These are phyloP conservation scores for Psilocybe sp. DNA, from an alignment of 768 basidiomycete genomes.

Conservation along the genomic window DNA sequence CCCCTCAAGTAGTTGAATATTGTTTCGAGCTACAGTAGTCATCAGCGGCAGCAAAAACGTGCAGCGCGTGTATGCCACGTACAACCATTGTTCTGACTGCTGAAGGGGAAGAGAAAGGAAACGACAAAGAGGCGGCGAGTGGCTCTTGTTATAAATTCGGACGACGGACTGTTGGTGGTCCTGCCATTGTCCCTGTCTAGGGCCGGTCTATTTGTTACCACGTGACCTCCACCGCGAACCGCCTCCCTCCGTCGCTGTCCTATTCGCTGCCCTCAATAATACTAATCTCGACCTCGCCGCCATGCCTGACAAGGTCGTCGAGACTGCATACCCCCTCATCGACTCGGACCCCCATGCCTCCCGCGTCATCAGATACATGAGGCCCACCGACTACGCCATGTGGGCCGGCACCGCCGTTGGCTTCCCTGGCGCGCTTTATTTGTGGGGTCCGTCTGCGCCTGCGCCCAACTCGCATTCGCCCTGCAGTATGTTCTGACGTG, in stretches of 20 bases:
- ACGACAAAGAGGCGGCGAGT: conserved; percentile 14
- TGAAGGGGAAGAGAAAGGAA: conserved; percentile 14
- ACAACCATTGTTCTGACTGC: not conserved
- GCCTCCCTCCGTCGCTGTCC: conserved; percentile 29
- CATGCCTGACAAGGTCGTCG: conserved; percentile 49
- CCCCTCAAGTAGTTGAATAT: too few species aligned
- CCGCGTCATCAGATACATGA: conserved; percentile 87
- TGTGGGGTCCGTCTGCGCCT: conserved; percentile 63
- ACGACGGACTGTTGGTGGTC: not conserved
- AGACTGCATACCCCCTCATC: conserved; percentile 84
- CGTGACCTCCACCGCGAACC: conserved; percentile 23
- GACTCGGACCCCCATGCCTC: conserved; percentile 89
- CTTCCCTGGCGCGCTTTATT: conserved; percentile 77
- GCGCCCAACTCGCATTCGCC: not conserved
- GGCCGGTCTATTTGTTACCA: conserved; percentile 28
- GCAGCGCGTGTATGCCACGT: too few species aligned
- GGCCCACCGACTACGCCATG: conserved; percentile 80
- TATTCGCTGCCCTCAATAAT: conserved; percentile 5
- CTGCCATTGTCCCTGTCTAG: conserved; percentile 22
- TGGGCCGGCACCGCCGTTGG: conserved; percentile 82
- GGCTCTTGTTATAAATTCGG: conserved; percentile 10
- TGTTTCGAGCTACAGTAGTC: too few species aligned
- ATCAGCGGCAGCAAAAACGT: too few species aligned
- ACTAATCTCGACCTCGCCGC: conserved; percentile 17
- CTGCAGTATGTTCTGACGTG: conserved; percentile 8